Base-by-base conservation (phyloP, 192 early-diverging fungal species). In the Linnemannia schmuckeri region DNA sequence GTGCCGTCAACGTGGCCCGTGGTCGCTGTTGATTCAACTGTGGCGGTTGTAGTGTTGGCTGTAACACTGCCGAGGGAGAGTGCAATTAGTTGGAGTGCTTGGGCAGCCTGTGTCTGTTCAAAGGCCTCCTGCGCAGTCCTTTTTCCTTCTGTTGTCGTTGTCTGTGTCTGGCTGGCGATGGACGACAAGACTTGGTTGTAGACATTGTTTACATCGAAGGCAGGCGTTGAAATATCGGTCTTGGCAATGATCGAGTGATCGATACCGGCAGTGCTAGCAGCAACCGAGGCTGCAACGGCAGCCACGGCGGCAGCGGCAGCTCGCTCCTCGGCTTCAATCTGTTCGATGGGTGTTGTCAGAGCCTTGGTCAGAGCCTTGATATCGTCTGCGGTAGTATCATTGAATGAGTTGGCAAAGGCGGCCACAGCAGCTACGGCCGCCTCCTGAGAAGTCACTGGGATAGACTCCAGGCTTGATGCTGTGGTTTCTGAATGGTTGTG, bases 41-140 rank as follows among this genome's bases (percentile, higher is more conserved):
- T 27, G 1, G 24, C 41, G 20, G 42, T 47, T 72, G 46, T n/a
- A 27, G 72, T 13, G 5, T 52, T 35, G 33, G 66, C 38, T 41
- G 80, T 46, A 4, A 72, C 22, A 24, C 49, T 71, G 68, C 74
- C 81, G 3, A 87, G 46, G 1, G 85, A 87, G 30, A 81, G 69
- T 8, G 85, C 85, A 63, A 87, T 87, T 22, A 78, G 33, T 41
- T 87, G 85, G 4, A 87, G 69, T 0, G 85, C 78, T 63, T 55
- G 70, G 1, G 85, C 85, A n/a, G 85, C 85, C 41, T 87, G 75
- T 49, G 77, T 81, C 22, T 87, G 78, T 3, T 80, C 85, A 57
- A 78, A 44, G 0, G 74, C 75, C 30, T 87, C 85, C 9, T 87
- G 79, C 24, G 70, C 61, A 27, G 83, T 55, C 33, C 71, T 77